Base-by-base conservation (phyloP, 108 stramenopile genomes). In the Cyclostephanos tholiformis region DNA sequence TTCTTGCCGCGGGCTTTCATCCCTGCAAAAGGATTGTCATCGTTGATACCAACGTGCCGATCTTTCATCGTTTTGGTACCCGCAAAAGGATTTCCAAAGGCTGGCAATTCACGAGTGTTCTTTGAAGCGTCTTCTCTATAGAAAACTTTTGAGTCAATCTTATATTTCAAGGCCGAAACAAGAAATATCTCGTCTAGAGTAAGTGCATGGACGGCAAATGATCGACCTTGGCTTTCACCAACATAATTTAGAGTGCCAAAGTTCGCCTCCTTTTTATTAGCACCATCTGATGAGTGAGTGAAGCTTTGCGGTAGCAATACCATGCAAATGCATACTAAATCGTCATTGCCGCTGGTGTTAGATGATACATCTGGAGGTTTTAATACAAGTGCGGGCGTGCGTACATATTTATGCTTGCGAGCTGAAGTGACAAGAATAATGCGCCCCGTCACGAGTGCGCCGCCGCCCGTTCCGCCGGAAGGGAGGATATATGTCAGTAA, bases 1-100 rank as follows among this genome's bases (percentile, higher is more conserved):
- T 81, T 88, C 63, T 88, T 91, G 14, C 87, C 88, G n/a, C 72
- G 72, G 12, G 88, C 80, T 55, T 72, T 88, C 88, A 92, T 87
- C 30, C 91, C 89, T 39, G 85, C 83, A 78, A 94, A 94, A 0
- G 87, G 67, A 72, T 90, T 84, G 46, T 77, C 82, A 13, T 66
- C 63, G 8, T 35, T 17, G 6, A 65, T 32, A 23, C 32, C 38
- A 43, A 13, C 74, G 30, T 74, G 58, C 51, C 76, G 79, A 48
- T 87, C 53, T 48, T 61, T 69, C 50, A 74, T 59, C 25, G 78
- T 75, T 66, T 74, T 84, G 19, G 72, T 82, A 44, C 75, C 77
- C 52, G 85, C 75, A 61, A 89, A 87, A 23, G 80, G 77, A 71
- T 83, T 74, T 22, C 55, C 38, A 49, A 65, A 64, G 50, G 41